Base-by-base conservation (phyloP, 1,284 basidiomycete genomes). In the Moniliophthora roreri region DNA sequence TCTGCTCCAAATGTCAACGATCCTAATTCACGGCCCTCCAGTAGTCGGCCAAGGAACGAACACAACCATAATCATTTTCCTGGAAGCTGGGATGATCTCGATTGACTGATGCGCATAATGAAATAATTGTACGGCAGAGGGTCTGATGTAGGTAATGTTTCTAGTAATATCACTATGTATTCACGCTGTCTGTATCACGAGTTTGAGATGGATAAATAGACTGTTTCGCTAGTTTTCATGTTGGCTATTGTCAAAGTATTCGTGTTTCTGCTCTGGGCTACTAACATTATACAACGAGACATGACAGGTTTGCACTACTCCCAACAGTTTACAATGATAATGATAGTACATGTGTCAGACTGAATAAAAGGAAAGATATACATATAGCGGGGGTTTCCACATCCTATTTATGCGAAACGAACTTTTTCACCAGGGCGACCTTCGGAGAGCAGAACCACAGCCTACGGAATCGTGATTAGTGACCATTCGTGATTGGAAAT, bases 371-470 rank as follows among this genome's bases (percentile, higher is more conserved):
- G n/a, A n/a, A n/a, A n/a, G n/a, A n/a, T n/a, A n/a, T n/a, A n/a
- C n/a, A n/a, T n/a, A n/a, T n/a, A n/a, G n/a, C n/a, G n/a, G n/a
- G n/a, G n/a, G n/a, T n/a, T n/a, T n/a, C n/a, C n/a, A n/a, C n/a
- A n/a, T n/a, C n/a, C n/a, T n/a, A n/a, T n/a, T 65, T 69, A 91
- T n/a, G 84, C 84, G 63, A 91, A 90, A 34, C 78, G 79, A 47
- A 91, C 88, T 65, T 86, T 86, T 67, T 91, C 89, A 38, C 88
- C 89, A 44, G 92, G 91, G 56, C 89, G 85, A 38, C 93, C 93
- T 54, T 92, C 87, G 1, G 90, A 93, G 24, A 95, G 71, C 1
- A 95, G 79, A 13, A 95, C 88, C 52, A 95, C 85, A 60, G 93
- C 92, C 88, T 93, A 57, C 28, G 15, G 60, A 49, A 41, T 15